Evolutionary conservation across 108 stramenopile species (phyloP), one percentile per base, ranked within the genome.

Genomic region (Cyclotella baltica): DNA sequence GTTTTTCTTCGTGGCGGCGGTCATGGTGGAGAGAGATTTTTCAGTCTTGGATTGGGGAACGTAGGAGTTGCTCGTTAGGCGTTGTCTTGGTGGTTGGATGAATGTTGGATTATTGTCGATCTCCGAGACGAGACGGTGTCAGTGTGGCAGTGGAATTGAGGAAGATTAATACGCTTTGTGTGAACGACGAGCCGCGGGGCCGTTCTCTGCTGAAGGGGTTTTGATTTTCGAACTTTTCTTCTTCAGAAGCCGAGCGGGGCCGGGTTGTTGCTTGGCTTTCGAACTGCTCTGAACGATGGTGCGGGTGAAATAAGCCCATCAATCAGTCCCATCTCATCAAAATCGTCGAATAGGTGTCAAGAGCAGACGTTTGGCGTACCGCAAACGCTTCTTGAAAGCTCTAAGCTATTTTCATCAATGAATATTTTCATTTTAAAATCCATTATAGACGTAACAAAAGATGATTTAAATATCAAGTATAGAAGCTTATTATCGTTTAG

Each of bases 171-270:
- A 10, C 40, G 10, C 55, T 10, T 52, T 52, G 20, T 20, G 51
- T 52, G n/a, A 20, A n/a, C 4, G n/a, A 4, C 4, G 51, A 19
- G 51, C 51, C 4, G 51, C n/a, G n/a, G n/a, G n/a, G n/a, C n/a
- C n/a, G n/a, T n/a, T n/a, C n/a, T 55, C 25, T 23, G 5, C 1
- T 55, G 11, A 10, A 3, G 5, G 1, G 1, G 55, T 55, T 55
- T 55, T 25, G 55, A 55, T 55, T 55, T 55, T 48, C 55, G 55
- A 55, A 55, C 55, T 55, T 55, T 55, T 55, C 40, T 43, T 43
- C 13, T 43, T 43, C 13, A 10, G 40, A 13, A 6, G 13, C 6
- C 6, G 40, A 43, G 40, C 40, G 40, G 40, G 40, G n/a, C n/a
- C n/a, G n/a, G n/a, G n/a, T n/a, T n/a, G n/a, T n/a, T n/a, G n/a